Evolutionary conservation across 805 yeast genomes (phyloP), one percentile per base, ranked within the genome.

Genomic region (Metschnikowia cerradonensis): DNA sequence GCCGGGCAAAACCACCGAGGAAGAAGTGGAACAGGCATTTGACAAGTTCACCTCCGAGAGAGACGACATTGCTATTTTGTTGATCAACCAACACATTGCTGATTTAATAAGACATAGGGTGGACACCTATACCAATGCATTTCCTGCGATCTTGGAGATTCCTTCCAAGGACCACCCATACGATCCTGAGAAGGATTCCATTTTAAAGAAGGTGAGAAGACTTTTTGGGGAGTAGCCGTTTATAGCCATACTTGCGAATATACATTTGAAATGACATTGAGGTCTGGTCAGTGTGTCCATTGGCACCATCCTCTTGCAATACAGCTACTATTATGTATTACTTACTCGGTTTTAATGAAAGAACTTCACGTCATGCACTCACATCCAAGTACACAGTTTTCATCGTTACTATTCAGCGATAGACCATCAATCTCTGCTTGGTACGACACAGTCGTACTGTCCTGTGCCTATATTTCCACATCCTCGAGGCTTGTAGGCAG

Each of bases 151-250:
- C 44, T 77, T 94, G 64, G 99, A 94, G 72, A 94, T 94, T 55
- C 99, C 99, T 26, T 90, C 97, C 14, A 94, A 94, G 75, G 99
- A 94, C 65, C 98, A 94, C 68, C 98, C 99, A 20, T 94, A 94
- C 68, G 96, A 94, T 68, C 99, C 99, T 19, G 98, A 92, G 68
- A 94, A 92, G 82, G 99, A 94, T 70, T 86, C 96, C 19, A 90
- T 94, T 38, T 78, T 94, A 70, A 85, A 92, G 72, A 87, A 96
- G 67, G 99, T 94, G 33, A 86, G 96, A 76, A 84, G 96, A 67
- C 74, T 94, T 56, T 91, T 92, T 73, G 98, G 99, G 41, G 98
- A 94, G 72, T 90, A 76, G 47, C 57, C 26, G 14, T 22, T 15
- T 44, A 15, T 23, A 26, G 40, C 41, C 7, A 13, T 23, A 15